Base-by-base conservation (phyloP, 2,329 filamentous ascomycete species). In the Botrytis pseudocinerea region DNA sequence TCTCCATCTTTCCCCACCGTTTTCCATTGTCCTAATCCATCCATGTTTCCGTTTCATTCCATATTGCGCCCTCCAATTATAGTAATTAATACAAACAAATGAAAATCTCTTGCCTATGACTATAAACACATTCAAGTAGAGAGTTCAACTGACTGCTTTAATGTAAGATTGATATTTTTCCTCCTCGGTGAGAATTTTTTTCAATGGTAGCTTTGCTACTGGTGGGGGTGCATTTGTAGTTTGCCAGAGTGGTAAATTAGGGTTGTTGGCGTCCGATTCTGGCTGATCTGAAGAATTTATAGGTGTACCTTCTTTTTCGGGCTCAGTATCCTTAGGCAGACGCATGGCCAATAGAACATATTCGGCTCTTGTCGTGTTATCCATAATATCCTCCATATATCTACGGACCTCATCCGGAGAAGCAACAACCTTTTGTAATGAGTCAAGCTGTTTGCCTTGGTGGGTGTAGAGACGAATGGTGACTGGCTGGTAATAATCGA, bases 401-500 rank as follows among this genome's bases (percentile, higher is more conserved):
- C 87, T 85, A 65, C 84, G 83, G 35, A 92, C 90, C 76, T 91
- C 89, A 25, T 91, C 89, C 42, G 85, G 84, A 3, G 88, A 88
- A 32, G 89, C 89, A 44, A 92, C 89, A 2, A 91, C 88, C 69
- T 87, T 85, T 32, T 86, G 84, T 22, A 92, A 81, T 64, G 89
- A 86, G 75, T 92, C 90, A 7, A 92, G 83, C 74, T 90, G 84
- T 62, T 87, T 86, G 2, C 87, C 86, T 48, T 85, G 84, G 18
- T 83, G 83, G 0, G 88, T 85, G 73, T 85, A 86, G 38, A 92
- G 81, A 28, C 89, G 86, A 70, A 92, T 86, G 0, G 87, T 91
- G 42, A 95, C 87, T 2, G 93, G 92, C 77, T 95, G 91, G 79
- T 94, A 95, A 82, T 92, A 93, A 78, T 94, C 90, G 20, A 91